Percentiles rank a stretch among this genome's conserved stretches.
Conservation (phyloP, 2,329 filamentous ascomycete genomes). For the Aspergillus carbonarius region DNA sequence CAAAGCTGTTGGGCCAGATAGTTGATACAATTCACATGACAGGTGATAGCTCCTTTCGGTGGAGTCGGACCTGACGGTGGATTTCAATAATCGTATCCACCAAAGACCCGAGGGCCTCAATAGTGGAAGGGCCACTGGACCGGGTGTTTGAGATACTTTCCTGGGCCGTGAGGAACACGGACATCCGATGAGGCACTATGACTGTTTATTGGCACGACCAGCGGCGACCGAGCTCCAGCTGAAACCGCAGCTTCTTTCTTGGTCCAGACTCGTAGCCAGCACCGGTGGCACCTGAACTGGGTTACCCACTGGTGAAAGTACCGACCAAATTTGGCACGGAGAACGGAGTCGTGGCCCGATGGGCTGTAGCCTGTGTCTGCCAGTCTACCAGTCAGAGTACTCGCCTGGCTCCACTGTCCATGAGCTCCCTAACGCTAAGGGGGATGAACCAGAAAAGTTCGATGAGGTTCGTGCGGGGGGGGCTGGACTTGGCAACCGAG, state of each 20-base stretch:
- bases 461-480: slow-evolving; percentile 9
- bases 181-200: neutral
- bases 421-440: slow-evolving; percentile 1
- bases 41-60: slow-evolving; percentile 17
- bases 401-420: slow-evolving; percentile 1
- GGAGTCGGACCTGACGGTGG: slow-evolving; percentile 2
- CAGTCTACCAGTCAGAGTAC: neutral
- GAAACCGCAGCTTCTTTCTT: neutral
- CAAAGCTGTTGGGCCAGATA: neutral
- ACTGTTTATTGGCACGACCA: slow-evolving; percentile 3
- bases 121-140: neutral
- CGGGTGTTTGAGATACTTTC: slow-evolving; percentile 2
- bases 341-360: slow-evolving; percentile 1
- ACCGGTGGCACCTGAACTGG: neutral
- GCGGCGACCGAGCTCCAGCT: neutral
- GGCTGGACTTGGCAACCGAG: slow-evolving; percentile 6
- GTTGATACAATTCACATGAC: slow-evolving; percentile 14
- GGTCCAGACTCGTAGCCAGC: neutral
- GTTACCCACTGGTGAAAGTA: neutral
- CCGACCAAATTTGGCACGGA: slow-evolving; percentile 1
- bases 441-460: slow-evolving; percentile 5
- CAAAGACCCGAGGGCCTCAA: slow-evolving; percentile 1
- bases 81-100: slow-evolving; percentile 7
- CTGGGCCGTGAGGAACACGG: slow-evolving; percentile 1
- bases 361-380: neutral